A percentile compares a stretch with the other conserved stretches of the same genome.
Conservation (phyloP, 257 asterid species). For the Nicotiana knightiana region DNA sequence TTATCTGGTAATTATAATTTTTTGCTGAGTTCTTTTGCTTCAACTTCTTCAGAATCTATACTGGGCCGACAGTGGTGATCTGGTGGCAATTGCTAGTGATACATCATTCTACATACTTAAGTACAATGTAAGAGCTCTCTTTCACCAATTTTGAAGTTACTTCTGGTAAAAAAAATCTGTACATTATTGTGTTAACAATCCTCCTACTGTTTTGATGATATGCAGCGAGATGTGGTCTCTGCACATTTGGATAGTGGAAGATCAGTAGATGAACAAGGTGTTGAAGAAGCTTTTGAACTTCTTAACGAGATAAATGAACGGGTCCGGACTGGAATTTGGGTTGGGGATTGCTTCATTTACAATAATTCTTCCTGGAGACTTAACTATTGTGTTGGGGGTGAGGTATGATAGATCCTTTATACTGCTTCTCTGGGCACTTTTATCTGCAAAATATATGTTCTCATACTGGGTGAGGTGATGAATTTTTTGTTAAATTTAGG, state of each 20-base stretch:
- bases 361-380: slow-evolving; percentile 96
- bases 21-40: slow-evolving; percentile 6
- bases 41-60: slow-evolving; percentile 67
- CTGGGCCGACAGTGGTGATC: slow-evolving; percentile 92
- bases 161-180: neutral
- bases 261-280: slow-evolving; percentile 87
- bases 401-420: slow-evolving; percentile 38
- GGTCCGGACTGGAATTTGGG: slow-evolving; percentile 96
- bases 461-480: neutral
- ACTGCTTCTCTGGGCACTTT: neutral
- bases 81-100: slow-evolving; percentile 84
- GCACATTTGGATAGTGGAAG: slow-evolving; percentile 86
- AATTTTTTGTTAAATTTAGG: slow-evolving; percentile 37
- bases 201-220: slow-evolving; percentile 9
- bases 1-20: neutral
- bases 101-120: slow-evolving; percentile 75
- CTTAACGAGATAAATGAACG: slow-evolving; percentile 92
- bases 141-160: neutral
- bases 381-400: slow-evolving; percentile 97
- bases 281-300: slow-evolving; percentile 97
- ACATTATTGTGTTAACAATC: slow-evolving; percentile 9
- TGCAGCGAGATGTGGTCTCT: slow-evolving; percentile 94
- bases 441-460: neutral
- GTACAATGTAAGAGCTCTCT: slow-evolving; percentile 43
- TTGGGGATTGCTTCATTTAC: slow-evolving; percentile 98